Evolutionary conservation across 2,329 filamentous ascomycete species (phyloP), one percentile per base, ranked within the genome.

Genomic region (Beauveria scarabaeidicola): DNA sequence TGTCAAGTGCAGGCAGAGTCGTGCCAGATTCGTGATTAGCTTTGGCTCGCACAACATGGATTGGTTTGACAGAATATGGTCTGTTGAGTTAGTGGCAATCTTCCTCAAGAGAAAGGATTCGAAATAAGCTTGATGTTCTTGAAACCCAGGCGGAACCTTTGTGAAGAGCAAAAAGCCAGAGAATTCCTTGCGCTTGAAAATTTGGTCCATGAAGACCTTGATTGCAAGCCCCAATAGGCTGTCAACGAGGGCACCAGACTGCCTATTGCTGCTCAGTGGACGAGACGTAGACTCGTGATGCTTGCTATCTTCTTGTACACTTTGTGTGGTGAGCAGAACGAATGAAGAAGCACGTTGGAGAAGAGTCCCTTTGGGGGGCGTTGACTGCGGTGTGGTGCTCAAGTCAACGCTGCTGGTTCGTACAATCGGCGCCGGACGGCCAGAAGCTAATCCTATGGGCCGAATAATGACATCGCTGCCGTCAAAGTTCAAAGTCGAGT

Each of bases 81-180:
- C 88, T 38, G 83, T 83, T 17, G 96, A 75, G 32, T 88, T 84
- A 3, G 85, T 81, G 50, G 97, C 81, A 0, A 89, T 85, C 64
- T 87, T 88, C 29, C 86, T 84, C 21, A 97, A 77, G 3, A 97
- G 77, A 69, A 92, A 97, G 0, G 94, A 96, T 69, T 96, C 91
- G 65, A 99, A 97, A 70, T 92, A 96, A 0, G 91, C 91, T 67
- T 97, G 92, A 66, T 97, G 91, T 69, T 97, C 94, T 65, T 93
- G 85, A 67, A 96, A 96, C 0, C 93, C 92, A 0, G 94, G 91
- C 1, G 95, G 94, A 0, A 93, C 88, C 70, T 94, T 96, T 57
- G 90, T 77, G 68, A 90, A 96, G 10, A 99, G 75, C 0, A 88
- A 86, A 57, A 99, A 89, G 0, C 94, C 93, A 3, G 87, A 80